Percentiles rank a stretch among this genome's conserved stretches.
These are phyloP conservation scores for Colletotrichum eleusines DNA, from an alignment of 2,329 filamentous ascomycete species.

Conservation along the genomic window DNA sequence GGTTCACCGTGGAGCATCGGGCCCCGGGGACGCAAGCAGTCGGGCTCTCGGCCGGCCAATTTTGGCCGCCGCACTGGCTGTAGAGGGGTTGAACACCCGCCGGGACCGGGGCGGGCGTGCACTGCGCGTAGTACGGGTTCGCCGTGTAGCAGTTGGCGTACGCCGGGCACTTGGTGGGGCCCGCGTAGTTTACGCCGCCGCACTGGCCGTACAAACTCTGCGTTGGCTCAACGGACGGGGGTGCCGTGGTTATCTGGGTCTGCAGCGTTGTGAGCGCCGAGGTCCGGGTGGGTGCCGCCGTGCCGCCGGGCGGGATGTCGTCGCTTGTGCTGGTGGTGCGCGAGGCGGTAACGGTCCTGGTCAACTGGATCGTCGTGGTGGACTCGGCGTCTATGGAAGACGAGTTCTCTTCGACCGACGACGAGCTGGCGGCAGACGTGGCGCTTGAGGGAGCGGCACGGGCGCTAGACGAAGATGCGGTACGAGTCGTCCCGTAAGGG, in stretches of 20 bases:
- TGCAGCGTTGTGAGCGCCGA: conserved; percentile 1
- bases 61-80: conserved; percentile 20
- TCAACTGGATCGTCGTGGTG: background rate
- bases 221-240: background rate
- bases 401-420: background rate
- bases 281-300: background rate
- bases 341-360: background rate
- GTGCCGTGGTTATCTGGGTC: conserved; percentile 4
- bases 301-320: background rate
- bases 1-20: conserved; percentile 18
- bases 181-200: conserved; percentile 19
- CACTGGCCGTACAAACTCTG: conserved; percentile 32
- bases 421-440: too few species aligned
- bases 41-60: conserved; percentile 15
- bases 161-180: conserved; percentile 16
- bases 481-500: conserved; percentile 16
- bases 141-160: conserved; percentile 19
- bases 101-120: conserved; percentile 9
- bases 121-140: conserved; percentile 31
- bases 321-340: background rate
- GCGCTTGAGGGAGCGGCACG: background rate
- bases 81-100: conserved; percentile 10
- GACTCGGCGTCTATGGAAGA: background rate
- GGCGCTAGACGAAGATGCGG: background rate
- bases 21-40: conserved; percentile 26